Evolutionary conservation across 23 red algal genomes (phyloP).

Genomic region (Gracilaria vermiculophylla): DNA sequence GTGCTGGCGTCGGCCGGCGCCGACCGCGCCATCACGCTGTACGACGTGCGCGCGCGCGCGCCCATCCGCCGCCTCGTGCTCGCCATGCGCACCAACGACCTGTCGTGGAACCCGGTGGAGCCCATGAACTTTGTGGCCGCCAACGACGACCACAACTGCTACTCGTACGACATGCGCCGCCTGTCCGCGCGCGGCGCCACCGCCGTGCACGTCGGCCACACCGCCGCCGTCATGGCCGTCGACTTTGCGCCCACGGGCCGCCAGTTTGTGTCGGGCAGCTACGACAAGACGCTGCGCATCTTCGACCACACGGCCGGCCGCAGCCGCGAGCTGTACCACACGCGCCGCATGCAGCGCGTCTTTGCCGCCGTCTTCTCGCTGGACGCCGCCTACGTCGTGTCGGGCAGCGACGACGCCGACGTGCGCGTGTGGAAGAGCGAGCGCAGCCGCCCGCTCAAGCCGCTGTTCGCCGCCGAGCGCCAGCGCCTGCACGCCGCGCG

Average conservation of each 20-base stretch:
- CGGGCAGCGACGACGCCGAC: slow-evolving; percentile 93
- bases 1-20: slow-evolving; percentile 67
- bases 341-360: slow-evolving; percentile 90
- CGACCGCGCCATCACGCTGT: slow-evolving; percentile 76
- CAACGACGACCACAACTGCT: slow-evolving; percentile 91
- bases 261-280: slow-evolving; percentile 89
- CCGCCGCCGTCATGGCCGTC: slow-evolving; percentile 87
- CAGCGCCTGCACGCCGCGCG: slow-evolving; percentile 50
- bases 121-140: slow-evolving; percentile 83
- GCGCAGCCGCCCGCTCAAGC: slow-evolving; percentile 71
- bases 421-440: slow-evolving; percentile 98
- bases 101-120: slow-evolving; percentile 97
- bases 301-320: slow-evolving; percentile 36
- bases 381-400: slow-evolving; percentile 77
- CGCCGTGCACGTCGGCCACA: slow-evolving; percentile 78
- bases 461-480: slow-evolving; percentile 72
- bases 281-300: slow-evolving; percentile 90
- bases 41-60: slow-evolving; percentile 76
- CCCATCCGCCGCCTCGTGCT: slow-evolving; percentile 74
- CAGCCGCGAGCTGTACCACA: slow-evolving; percentile 87
- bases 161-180: slow-evolving; percentile 84
- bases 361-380: slow-evolving; percentile 82
- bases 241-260: slow-evolving; percentile 87
- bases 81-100: slow-evolving; percentile 76
- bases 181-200: slow-evolving; percentile 43